phyloP scores from a whole-genome alignment of 2,329 filamentous ascomycete genomes.

The Chaetomiaceae sp. region DNA sequence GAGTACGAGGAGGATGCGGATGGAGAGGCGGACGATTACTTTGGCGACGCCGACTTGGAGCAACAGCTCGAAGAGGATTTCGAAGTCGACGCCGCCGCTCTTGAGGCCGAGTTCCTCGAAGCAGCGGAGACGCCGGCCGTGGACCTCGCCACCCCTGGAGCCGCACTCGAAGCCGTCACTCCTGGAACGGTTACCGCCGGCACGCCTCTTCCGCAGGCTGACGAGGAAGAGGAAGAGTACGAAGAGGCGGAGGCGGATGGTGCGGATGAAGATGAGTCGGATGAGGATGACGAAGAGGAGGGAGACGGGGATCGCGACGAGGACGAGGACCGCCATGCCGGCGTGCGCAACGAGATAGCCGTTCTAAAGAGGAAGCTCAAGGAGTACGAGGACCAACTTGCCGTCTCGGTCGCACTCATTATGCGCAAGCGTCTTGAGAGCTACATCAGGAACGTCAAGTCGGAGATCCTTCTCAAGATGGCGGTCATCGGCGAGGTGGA shows the following conservation, averaged over 20 bases:
- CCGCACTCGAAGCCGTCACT: constrained; percentile 38
- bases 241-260: constrained; percentile 36
- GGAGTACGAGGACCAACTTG: constrained; percentile 39
- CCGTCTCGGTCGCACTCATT: constrained; percentile 40
- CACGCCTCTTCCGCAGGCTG: constrained; percentile 38
- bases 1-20: constrained; percentile 49
- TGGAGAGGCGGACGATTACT: constrained; percentile 40
- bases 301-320: too few species aligned
- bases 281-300: constrained; percentile 46
- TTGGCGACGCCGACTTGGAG: constrained; percentile 25
- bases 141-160: constrained; percentile 29
- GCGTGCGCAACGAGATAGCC: constrained; percentile 49
- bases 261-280: too few species aligned
- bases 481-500: constrained; percentile 32
- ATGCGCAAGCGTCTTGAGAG: constrained; percentile 44
- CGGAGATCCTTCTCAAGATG: constrained; percentile 34
- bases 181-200: constrained; percentile 36
- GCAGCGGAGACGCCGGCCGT: constrained; percentile 47
- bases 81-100: constrained; percentile 32
- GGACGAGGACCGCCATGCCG: constrained; percentile 50
- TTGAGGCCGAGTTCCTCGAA: constrained; percentile 42
- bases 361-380: constrained; percentile 47
- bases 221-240: constrained; percentile 41
- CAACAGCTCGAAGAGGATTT: constrained; percentile 28
- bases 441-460: constrained; percentile 41